These are phyloP conservation scores for Aspergillus sparsus DNA, from an alignment of 495 filamentous ascomycete species.

Conservation along the genomic window DNA sequence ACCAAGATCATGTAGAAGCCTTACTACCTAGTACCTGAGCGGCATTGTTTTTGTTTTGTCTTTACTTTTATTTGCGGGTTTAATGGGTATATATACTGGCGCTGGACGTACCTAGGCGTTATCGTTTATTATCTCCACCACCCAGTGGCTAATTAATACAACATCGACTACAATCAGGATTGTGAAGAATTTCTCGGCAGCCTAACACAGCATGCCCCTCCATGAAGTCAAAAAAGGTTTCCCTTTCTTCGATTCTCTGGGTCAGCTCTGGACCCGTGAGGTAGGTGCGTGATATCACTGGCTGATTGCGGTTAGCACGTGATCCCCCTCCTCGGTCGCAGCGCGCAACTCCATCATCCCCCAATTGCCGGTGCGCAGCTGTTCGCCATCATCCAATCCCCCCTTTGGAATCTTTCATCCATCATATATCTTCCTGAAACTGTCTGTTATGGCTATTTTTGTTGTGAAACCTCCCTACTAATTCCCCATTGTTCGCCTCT, in stretches of 20 bases:
- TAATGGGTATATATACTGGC: constrained; percentile 25
- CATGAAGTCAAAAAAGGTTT: constrained; percentile 14
- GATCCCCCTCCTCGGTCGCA: constrained; percentile 35
- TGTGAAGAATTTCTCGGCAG: constrained; percentile 33
- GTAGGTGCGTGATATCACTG: constrained; percentile 48
- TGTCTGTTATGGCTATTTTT: constrained; percentile 18
- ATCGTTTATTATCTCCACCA: constrained; percentile 22
- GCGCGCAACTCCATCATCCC: constrained; percentile 24
- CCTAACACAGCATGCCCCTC: constrained; percentile 32
- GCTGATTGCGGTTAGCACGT: constrained; percentile 38
- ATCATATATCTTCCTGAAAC: constrained; percentile 16
- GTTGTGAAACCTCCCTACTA: constrained; percentile 12
- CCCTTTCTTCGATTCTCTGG: constrained; percentile 23
- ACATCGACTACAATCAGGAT: constrained; percentile 32
- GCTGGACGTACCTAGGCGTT: constrained; percentile 40
- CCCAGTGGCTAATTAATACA: constrained; percentile 42
- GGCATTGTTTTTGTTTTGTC: constrained; percentile 29
- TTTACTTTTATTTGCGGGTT: constrained; percentile 23
- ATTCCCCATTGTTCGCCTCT: constrained; percentile 15
- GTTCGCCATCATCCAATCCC: constrained; percentile 20
- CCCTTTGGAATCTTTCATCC: constrained; percentile 13
- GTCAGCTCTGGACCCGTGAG: constrained; percentile 38
- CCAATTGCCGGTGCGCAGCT: constrained; percentile 4
- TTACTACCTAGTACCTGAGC: constrained; percentile 22
- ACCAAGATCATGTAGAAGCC: constrained; percentile 86